phyloP scores from a whole-genome alignment of 306 rosid species.

The cucumber (Cucumis sativus) region Cucumber_9930_V3 NC_026656.2:9149001-9149500 shows the following conservation, averaged over 20 bases:
- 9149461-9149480: constrained; percentile 11
- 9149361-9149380: constrained; percentile 73
- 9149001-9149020: not conserved
- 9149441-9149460: constrained; percentile 14
- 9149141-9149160: constrained; percentile 61
- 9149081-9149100: constrained; percentile 67
- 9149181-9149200: constrained; percentile 54
- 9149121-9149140: constrained; percentile 68
- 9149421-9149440: constrained; percentile 20
- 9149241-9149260: constrained; percentile 49
- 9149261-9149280: constrained; percentile 56
- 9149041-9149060: constrained; percentile 56
- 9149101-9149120: constrained; percentile 71
- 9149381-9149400: constrained; percentile 76
- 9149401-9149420: constrained; percentile 35
- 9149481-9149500: constrained; percentile 19
- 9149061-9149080: constrained; percentile 74
- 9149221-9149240: constrained; percentile 36
- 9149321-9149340: constrained; percentile 74
- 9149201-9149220: constrained; percentile 24
- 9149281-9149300: constrained; percentile 74
- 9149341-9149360: constrained; percentile 63
- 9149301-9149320: constrained; percentile 75
- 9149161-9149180: constrained; percentile 35
- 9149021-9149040: not conserved